phyloP scores from a whole-genome alignment of 441 rosid species.

The Pelargonium myrrhifolium region DNA sequence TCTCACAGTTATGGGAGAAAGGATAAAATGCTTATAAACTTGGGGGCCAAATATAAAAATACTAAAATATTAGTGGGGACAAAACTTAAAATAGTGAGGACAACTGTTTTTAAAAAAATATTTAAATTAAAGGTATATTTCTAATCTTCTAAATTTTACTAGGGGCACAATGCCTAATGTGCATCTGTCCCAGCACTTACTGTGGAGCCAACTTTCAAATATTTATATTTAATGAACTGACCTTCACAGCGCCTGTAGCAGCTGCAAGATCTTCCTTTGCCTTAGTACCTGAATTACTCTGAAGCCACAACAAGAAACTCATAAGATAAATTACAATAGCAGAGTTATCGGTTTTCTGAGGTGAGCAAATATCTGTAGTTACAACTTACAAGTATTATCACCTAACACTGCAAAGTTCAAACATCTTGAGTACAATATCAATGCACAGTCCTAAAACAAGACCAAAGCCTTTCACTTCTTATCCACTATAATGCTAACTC shows the following conservation, averaged over 20 bases:
- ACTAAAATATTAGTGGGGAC: no score
- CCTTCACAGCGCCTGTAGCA: conserved; percentile 96
- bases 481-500: neutral
- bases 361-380: neutral
- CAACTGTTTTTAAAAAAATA: no score
- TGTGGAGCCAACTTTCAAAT: conserved; percentile 1
- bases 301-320: conserved; percentile 25
- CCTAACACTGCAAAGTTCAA: neutral
- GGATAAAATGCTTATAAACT: no score
- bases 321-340: conserved; percentile 10
- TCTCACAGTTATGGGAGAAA: no score
- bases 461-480: neutral
- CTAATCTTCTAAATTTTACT: no score
- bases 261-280: conserved; percentile 99
- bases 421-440: neutral
- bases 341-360: neutral
- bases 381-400: neutral
- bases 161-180: neutral
- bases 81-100: no score
- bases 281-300: conserved; percentile 97
- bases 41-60: no score
- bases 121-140: no score
- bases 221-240: conserved; percentile 28
- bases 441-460: conserved; percentile 3
- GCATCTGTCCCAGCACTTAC: neutral